Evolutionary conservation across 2,329 filamentous ascomycete genomes (phyloP).

Genomic region (Aspergillus piperis): DNA sequence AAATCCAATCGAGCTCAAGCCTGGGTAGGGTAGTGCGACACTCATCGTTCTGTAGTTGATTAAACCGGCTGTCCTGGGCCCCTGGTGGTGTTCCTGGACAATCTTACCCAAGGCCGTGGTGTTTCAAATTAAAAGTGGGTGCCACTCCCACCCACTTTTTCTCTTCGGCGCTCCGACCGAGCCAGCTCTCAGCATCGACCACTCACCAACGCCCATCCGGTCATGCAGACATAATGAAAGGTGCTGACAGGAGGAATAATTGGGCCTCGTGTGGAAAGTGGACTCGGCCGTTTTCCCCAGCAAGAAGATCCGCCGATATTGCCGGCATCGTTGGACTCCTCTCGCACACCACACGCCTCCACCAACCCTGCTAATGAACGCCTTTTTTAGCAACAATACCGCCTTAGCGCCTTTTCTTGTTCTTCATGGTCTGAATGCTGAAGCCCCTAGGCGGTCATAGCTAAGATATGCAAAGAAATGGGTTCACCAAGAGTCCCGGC

Average conservation of each 20-base stretch:
- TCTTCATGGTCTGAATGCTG: neutral
- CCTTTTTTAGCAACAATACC: neutral
- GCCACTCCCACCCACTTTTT: neutral
- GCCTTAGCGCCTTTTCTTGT: neutral
- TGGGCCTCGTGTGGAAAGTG: neutral
- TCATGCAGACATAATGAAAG: neutral
- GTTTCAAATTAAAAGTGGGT: neutral
- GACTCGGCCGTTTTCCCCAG: slow-evolving; percentile 3
- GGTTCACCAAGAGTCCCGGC: neutral
- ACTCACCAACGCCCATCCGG: neutral
- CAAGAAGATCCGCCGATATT: slow-evolving; percentile 2
- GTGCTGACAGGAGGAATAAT: neutral
- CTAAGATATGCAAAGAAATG: neutral
- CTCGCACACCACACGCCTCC: neutral
- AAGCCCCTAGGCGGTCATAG: neutral
- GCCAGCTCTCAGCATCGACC: neutral
- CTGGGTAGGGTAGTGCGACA: neutral
- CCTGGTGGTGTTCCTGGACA: neutral
- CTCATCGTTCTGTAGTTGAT: neutral
- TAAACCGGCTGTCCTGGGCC: neutral
- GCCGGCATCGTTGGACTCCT: neutral
- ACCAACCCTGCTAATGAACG: neutral
- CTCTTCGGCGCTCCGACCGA: neutral
- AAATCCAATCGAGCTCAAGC: neutral
- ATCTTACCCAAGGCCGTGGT: neutral